phyloP scores from a whole-genome alignment of 176 grass and related monocot species.

The Bonia amplexicaulis region DNA sequence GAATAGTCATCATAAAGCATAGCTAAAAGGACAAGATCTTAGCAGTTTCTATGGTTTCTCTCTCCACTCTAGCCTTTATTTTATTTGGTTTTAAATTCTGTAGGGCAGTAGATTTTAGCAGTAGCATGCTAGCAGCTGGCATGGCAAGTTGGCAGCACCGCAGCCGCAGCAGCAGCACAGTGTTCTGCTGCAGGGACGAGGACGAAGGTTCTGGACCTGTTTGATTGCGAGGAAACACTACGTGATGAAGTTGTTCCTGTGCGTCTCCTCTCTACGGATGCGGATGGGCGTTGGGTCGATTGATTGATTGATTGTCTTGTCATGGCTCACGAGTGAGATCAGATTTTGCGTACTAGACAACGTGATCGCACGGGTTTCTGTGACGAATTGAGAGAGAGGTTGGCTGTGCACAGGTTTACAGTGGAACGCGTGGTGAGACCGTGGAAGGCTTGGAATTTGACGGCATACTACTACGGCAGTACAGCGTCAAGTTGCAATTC shows the following conservation, averaged over 20 bases:
- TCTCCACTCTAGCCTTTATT: constrained; percentile 34
- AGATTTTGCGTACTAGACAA: neutral
- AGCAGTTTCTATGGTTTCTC: no score
- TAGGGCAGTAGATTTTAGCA: neutral
- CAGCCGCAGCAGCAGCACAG: neutral
- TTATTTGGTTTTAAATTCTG: neutral
- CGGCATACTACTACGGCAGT: neutral
- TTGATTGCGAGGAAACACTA: neutral
- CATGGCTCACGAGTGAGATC: constrained; percentile 22
- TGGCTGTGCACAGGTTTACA: neutral
- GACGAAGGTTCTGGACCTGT: neutral
- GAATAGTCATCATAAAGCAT: no score
- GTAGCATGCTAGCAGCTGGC: neutral
- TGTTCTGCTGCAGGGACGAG: neutral
- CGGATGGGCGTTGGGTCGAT: neutral
- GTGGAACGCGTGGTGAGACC: neutral
- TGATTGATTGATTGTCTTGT: neutral
- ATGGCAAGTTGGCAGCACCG: neutral
- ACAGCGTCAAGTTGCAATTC: neutral
- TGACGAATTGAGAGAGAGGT: neutral
- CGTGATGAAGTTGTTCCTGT: neutral
- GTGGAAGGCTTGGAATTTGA: neutral
- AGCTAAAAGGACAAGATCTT: no score
- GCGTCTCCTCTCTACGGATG: neutral
- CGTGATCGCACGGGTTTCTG: neutral